Percentiles rank a stretch among this genome's conserved stretches.
phyloP scores from a whole-genome alignment of 768 basidiomycete species.

The Phylloporus arenicola region DNA sequence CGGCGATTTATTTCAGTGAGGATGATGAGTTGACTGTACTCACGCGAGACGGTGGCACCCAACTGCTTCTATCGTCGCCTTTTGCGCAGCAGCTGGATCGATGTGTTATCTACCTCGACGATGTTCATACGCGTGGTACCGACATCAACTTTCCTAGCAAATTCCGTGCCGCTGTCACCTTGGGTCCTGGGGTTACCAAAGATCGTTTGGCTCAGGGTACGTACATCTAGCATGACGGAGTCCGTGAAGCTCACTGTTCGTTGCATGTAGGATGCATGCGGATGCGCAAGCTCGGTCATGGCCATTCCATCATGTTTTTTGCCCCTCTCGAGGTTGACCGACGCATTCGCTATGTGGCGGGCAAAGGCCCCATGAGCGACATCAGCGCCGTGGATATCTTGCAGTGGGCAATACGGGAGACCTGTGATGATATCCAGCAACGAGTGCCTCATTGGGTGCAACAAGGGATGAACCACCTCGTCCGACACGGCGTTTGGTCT shows the following conservation, averaged over 20 bases:
- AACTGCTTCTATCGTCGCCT: constrained; percentile 36
- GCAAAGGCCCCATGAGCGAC: constrained; percentile 1
- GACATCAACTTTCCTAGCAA: no score
- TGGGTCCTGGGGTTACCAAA: constrained; percentile 15
- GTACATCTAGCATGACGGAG: no score
- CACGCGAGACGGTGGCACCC: constrained; percentile 33
- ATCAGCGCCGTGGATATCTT: constrained; percentile 33
- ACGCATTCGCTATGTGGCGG: constrained; percentile 29
- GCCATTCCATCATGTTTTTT: no score
- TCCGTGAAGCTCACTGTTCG: background rate
- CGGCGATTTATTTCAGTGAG: no score
- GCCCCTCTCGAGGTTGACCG: constrained; percentile 43
- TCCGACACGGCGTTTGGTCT: constrained; percentile 23
- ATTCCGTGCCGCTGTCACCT: constrained; percentile 14
- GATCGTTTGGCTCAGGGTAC: no score
- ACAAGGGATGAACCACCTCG: constrained; percentile 37
- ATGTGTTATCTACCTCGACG: constrained; percentile 14
- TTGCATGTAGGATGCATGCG: constrained; percentile 46
- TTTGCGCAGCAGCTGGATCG: no score
- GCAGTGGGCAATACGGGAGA: constrained; percentile 42
- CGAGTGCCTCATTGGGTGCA: constrained; percentile 40
- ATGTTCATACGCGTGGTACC: no score
- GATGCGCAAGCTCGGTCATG: no score
- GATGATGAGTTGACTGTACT: no score
- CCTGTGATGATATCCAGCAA: constrained; percentile 37